Evolutionary conservation across 345 rosid species (phyloP).

Genomic region (Camelina hispida): DNA sequence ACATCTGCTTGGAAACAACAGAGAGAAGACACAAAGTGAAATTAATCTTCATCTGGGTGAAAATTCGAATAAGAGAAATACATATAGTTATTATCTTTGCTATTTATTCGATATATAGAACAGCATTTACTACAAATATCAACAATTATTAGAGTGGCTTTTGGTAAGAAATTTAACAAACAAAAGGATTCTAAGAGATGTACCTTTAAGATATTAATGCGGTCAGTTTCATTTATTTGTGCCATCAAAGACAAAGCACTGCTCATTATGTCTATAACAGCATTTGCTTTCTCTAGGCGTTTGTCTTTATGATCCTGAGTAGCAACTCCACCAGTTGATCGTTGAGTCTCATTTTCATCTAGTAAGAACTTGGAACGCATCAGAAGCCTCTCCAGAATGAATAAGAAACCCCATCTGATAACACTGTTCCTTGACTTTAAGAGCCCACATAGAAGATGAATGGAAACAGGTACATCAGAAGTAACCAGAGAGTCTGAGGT

Average conservation of each 20-base stretch:
- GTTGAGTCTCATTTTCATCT: constrained; percentile 86
- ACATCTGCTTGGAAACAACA: constrained; percentile 76
- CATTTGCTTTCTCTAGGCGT: constrained; percentile 92
- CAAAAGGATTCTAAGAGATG: constrained; percentile 13
- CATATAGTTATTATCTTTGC: background rate
- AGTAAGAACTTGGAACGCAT: constrained; percentile 90
- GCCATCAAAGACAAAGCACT: constrained; percentile 83
- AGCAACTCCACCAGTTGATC: constrained; percentile 49
- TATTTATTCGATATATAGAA: constrained; percentile 4
- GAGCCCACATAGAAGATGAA: constrained; percentile 91
- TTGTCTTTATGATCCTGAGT: constrained; percentile 51
- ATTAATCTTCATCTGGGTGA: constrained; percentile 20
- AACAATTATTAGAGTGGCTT: constrained; percentile 22
- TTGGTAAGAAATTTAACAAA: constrained; percentile 3
- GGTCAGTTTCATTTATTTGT: constrained; percentile 89
- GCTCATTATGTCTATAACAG: constrained; percentile 94
- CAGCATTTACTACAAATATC: constrained; percentile 12
- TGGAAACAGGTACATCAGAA: constrained; percentile 78
- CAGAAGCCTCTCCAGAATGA: constrained; percentile 93
- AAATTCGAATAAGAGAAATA: constrained; percentile 26
- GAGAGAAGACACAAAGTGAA: constrained; percentile 22
- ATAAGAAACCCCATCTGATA: constrained; percentile 88
- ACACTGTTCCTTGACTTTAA: constrained; percentile 77
- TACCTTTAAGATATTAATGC: constrained; percentile 94
- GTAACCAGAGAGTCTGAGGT: constrained; percentile 61